These are phyloP conservation scores for Candida qinlingensis DNA, from an alignment of 805 yeast genomes.

Conservation along the genomic window DNA sequence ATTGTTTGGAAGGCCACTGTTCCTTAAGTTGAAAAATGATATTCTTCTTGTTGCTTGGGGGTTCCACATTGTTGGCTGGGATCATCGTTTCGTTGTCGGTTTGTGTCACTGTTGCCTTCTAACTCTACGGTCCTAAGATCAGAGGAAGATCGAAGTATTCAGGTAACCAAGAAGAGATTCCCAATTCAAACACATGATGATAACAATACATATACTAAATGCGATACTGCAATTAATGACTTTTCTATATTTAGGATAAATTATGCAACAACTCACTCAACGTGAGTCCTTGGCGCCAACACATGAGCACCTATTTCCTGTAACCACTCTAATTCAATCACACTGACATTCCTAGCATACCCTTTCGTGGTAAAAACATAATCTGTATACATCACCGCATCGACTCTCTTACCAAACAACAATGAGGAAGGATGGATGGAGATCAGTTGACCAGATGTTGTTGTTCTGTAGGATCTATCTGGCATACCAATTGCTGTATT, in stretches of 20 bases:
- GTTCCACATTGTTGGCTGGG: background rate
- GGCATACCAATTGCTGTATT: conserved; percentile 95
- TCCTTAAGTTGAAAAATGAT: background rate
- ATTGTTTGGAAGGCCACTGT: background rate
- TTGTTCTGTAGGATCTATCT: conserved; percentile 86
- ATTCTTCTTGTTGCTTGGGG: background rate
- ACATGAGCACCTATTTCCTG: conserved; percentile 48
- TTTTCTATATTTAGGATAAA: no score
- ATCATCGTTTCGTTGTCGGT: background rate
- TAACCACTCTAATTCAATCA: conserved; percentile 78
- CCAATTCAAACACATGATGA: no score
- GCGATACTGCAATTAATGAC: no score
- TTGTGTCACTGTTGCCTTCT: background rate
- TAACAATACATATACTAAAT: no score
- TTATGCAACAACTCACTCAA: background rate
- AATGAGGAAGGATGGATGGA: conserved; percentile 89
- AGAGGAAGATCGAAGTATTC: background rate
- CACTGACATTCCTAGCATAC: conserved; percentile 85
- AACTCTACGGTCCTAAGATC: background rate
- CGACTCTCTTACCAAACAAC: conserved; percentile 74
- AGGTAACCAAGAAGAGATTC: background rate
- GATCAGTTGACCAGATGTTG: conserved; percentile 75
- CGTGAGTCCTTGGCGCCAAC: conserved; percentile 9
- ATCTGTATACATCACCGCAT: conserved; percentile 91
- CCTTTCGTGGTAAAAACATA: conserved; percentile 91